A percentile compares a stretch with the other conserved stretches of the same genome.
Conservation (phyloP, 495 filamentous ascomycete genomes). For the Neurospora hispaniola region DNA sequence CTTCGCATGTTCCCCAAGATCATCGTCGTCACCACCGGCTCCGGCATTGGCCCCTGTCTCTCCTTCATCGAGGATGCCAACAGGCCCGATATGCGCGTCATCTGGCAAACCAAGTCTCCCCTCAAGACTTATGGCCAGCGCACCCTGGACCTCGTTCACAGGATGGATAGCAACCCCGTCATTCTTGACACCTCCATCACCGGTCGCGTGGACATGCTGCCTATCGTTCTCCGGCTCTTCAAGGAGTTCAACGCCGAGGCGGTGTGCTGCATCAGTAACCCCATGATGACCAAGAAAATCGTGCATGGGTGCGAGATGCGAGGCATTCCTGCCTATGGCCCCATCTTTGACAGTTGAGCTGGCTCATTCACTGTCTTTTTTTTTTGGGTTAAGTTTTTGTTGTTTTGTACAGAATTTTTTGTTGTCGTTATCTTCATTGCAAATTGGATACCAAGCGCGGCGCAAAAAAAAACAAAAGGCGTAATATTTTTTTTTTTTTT, state of each 20-base stretch:
- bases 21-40: constrained; percentile 59
- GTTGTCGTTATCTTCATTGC: background rate
- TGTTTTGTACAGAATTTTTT: background rate
- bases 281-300: constrained; percentile 41
- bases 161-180: constrained; percentile 29
- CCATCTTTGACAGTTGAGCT: constrained; percentile 63
- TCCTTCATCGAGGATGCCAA: constrained; percentile 26
- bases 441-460: background rate
- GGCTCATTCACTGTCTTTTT: background rate
- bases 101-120: constrained; percentile 40
- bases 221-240: constrained; percentile 44
- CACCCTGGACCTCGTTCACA: constrained; percentile 28
- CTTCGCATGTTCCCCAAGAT: constrained; percentile 50
- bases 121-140: constrained; percentile 32
- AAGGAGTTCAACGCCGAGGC: constrained; percentile 54
- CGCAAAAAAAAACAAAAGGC: background rate
- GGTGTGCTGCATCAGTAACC: constrained; percentile 63
- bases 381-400: background rate
- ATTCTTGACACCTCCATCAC: constrained; percentile 32
- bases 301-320: constrained; percentile 57
- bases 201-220: constrained; percentile 34
- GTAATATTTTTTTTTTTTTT: background rate
- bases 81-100: constrained; percentile 21
- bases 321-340: constrained; percentile 61
- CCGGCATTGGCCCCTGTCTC: constrained; percentile 55